A percentile compares a stretch with the other conserved stretches of the same genome.
Conservation (phyloP, 495 filamentous ascomycete genomes). For the Chaetomium cochliodes region DNA sequence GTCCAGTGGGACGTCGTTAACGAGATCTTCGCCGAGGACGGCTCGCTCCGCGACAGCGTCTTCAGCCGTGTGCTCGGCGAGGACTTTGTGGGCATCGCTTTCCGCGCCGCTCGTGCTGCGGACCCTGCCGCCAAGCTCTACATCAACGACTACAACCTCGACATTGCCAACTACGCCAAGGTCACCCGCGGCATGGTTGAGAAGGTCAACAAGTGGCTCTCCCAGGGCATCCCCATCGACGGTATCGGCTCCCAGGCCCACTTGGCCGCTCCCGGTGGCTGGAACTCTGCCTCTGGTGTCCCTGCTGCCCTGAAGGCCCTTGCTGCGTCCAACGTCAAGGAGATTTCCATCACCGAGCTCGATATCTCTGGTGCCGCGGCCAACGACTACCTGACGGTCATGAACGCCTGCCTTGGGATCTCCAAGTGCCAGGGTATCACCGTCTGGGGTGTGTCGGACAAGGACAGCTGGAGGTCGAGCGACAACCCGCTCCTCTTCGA, state of each 20-base stretch:
- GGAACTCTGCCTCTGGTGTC: conserved; percentile 33
- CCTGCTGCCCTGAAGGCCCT: conserved; percentile 56
- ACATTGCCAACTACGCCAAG: conserved; percentile 49
- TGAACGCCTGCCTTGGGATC: conserved; percentile 61
- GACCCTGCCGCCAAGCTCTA: conserved; percentile 61
- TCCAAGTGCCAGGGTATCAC: conserved; percentile 70
- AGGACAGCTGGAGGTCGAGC: conserved; percentile 61
- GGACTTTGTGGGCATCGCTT: conserved; percentile 58
- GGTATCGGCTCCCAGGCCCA: conserved; percentile 70
- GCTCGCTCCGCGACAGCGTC: conserved; percentile 52
- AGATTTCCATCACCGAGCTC: conserved; percentile 63
- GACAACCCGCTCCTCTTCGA: conserved; percentile 63
- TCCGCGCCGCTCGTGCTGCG: conserved; percentile 56
- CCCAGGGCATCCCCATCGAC: conserved; percentile 66
- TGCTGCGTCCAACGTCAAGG: conserved; percentile 49
- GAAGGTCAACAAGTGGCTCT: conserved; percentile 65
- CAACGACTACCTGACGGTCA: conserved; percentile 61
- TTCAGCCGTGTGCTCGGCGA: conserved; percentile 60
- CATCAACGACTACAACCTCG: conserved; percentile 69
- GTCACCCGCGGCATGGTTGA: conserved; percentile 57
- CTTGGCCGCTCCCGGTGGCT: conserved; percentile 46
- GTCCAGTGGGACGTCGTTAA: conserved; percentile 64
- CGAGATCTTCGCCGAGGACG: conserved; percentile 64
- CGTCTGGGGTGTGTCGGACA: conserved; percentile 71
- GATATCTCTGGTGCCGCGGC: conserved; percentile 59